Evolutionary conservation across 2,329 filamentous ascomycete genomes (phyloP), one percentile per base, ranked within the genome.

Genomic region (Akanthomyces uredinophilus): DNA sequence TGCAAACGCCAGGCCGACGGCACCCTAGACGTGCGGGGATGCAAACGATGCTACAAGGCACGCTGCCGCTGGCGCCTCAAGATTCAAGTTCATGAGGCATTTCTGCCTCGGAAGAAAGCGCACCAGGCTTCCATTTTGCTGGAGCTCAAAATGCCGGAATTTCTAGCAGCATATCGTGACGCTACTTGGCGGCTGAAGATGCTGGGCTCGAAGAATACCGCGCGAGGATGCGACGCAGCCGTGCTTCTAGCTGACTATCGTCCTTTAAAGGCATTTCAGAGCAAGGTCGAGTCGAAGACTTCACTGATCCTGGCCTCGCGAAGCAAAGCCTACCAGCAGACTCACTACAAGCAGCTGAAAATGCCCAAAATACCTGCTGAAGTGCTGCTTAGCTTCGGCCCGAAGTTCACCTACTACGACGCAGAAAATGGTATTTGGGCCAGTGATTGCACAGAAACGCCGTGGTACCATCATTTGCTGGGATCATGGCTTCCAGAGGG

Each of bases 271-370:
- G 6, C 8, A 1, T 59, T 20, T 10, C 22, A 24, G 20, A 16
- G 10, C 18, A 43, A 32, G 2, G n/a, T 14, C 1, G 18, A 47
- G n/a, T 35, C 29, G 4, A 27, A 8, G 11, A 3, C 6, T 14
- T 43, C 60, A 4, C 4, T 70, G 1, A 67, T 68, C 0, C 8
- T 72, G 32, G 70, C 70, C 5, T 72, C 71, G 0, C 16, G 1
- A 0, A 69, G 65, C 1, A 72, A 73, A 24, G 65, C 66, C 0
- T 72, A 71, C 24, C 13, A n/a, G 1, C 61, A 69, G n/a, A 73
- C 70, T 0, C 70, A 73, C 46, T 73, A 68, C 29, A 41, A 39
- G 2, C 62, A 63, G 8, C 29, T 65, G 37, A 64, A 59, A 37
- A 13, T 69, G 0, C 67, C 68, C 0, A 68, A 67, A 35, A 18